Conservation (phyloP, 371 early-diverging fungal genomes). For the Mortierella sp. region DNA sequence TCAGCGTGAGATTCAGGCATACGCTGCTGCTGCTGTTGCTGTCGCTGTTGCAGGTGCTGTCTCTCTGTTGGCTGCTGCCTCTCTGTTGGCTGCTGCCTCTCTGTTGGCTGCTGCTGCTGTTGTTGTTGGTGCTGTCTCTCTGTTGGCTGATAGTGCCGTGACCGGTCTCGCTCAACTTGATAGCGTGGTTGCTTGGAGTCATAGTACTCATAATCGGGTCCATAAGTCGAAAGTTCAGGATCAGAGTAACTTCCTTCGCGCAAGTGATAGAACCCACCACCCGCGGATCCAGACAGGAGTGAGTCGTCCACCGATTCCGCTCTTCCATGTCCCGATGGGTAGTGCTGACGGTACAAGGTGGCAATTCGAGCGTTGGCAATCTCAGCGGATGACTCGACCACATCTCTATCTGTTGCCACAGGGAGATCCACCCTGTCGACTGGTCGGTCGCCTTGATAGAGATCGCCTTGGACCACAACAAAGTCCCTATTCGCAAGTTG, state of each 20-base stretch:
- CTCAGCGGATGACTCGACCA: too few species aligned
- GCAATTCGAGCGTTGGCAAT: background rate
- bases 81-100: background rate
- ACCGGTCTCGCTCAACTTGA: slow-evolving; percentile 12
- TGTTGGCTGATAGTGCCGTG: slow-evolving; percentile 4
- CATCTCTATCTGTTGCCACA: too few species aligned
- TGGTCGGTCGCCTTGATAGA: background rate
- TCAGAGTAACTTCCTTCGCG: slow-evolving; percentile 45
- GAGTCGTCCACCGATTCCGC: slow-evolving; percentile 11
- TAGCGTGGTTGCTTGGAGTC: background rate
- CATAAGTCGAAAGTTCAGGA: slow-evolving; percentile 33
- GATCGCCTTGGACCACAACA: slow-evolving; percentile 11
- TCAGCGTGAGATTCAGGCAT: too few species aligned
- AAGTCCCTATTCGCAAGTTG: slow-evolving; percentile 10
- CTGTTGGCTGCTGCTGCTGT: background rate
- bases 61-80: background rate
- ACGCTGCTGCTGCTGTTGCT: slow-evolving; percentile 1
- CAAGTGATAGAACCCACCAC: slow-evolving; percentile 30
- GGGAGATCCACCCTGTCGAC: background rate
- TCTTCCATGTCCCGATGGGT: background rate
- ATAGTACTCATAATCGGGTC: slow-evolving; percentile 7
- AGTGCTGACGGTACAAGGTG: background rate
- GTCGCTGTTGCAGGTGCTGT: slow-evolving; percentile 9
- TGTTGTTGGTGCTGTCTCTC: background rate
- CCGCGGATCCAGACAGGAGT: background rate